Percentiles rank a stretch among this genome's conserved stretches.
Conservation (phyloP, 2,329 filamentous ascomycete species). For the Ceratocystis cubensis region DNA sequence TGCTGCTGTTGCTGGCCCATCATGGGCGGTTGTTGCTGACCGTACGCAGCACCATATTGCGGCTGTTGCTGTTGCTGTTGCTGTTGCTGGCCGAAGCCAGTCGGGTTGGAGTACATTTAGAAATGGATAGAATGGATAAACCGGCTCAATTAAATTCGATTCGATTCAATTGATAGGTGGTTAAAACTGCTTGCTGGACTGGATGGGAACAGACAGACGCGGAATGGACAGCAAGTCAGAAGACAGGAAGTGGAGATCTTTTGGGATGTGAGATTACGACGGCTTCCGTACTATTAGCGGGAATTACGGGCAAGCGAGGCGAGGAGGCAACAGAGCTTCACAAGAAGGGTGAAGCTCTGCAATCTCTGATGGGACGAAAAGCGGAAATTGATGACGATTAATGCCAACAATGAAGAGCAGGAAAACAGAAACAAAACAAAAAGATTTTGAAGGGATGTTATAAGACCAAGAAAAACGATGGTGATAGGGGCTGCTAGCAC, state of each 20-base stretch:
- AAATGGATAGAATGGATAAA: slow-evolving; percentile 23
- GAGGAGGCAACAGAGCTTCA: not conserved
- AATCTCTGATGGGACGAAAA: slow-evolving; percentile 1
- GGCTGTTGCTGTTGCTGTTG: slow-evolving; percentile 37
- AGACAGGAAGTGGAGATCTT: not conserved
- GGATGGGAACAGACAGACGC: not conserved
- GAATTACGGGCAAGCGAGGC: slow-evolving; percentile 1
- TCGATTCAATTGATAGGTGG: not conserved
- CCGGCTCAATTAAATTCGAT: not conserved
- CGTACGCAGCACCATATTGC: slow-evolving; percentile 44
- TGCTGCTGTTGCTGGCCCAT: slow-evolving; percentile 33
- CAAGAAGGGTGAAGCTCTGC: not conserved
- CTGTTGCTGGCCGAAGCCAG: slow-evolving; percentile 51
- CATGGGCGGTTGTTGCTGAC: slow-evolving; percentile 22
- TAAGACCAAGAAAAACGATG: not conserved
- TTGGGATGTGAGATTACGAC: slow-evolving; percentile 6
- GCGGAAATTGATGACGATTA: not conserved
- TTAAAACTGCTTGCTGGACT: not conserved
- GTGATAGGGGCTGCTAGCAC: slow-evolving; percentile 13
- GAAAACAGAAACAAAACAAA: not conserved
- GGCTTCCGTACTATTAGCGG: slow-evolving; percentile 3
- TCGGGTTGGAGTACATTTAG: slow-evolving; percentile 78
- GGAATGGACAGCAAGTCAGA: not conserved
- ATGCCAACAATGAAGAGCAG: not conserved
- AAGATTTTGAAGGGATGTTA: not conserved